Evolutionary conservation across 768 basidiomycete species (phyloP), one percentile per base, ranked within the genome.

Genomic region (Trametopsis cervina): DNA sequence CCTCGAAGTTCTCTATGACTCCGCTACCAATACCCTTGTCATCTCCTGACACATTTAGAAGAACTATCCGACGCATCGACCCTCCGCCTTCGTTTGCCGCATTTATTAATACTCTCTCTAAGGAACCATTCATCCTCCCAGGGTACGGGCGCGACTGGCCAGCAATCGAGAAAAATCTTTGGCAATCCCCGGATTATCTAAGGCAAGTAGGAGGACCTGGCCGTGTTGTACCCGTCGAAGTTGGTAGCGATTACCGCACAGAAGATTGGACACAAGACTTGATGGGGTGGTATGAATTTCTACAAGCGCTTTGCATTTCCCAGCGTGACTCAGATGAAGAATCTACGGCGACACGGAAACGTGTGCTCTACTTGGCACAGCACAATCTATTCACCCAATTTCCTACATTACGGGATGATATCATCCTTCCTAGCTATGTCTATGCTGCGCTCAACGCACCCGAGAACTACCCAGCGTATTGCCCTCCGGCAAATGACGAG

Each of bases 381-480:
- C 84, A 99, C 66, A 77, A 81, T 56, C 75, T 99, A 12, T 71
- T 94, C 50, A 68, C 66, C 35, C 96, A 99, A 63, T 92, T 98
- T 55, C 93, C 92, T 1, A 63, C 65, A 2, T 71, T 99, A 37
- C 70, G 76, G 41, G 68, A 73, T 6, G 96, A 98, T 59, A 78
- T 97, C 42, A 52, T 74, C 9, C 56, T 90, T n/a, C 95, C 96
- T 0, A 93, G 96, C 60, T 93, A 95, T 58, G 83, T 88, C 21
- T 97, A 89, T 60, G 71, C 85, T 13, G 74, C 69, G 6, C 73
- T 82, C 38, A 57, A 66, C 11, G 54, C 74, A 0, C 71, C 74
- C 4, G 50, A 59, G 2, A 66, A 72, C 35, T 71, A 59, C 44
- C 71, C 76, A 1, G 60, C 62, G 2, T 94, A 94, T 60, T 49